Evolutionary conservation across 768 basidiomycete species (phyloP), one percentile per base, ranked within the genome.

Genomic region (Tylopilus vinaceipallidus): DNA sequence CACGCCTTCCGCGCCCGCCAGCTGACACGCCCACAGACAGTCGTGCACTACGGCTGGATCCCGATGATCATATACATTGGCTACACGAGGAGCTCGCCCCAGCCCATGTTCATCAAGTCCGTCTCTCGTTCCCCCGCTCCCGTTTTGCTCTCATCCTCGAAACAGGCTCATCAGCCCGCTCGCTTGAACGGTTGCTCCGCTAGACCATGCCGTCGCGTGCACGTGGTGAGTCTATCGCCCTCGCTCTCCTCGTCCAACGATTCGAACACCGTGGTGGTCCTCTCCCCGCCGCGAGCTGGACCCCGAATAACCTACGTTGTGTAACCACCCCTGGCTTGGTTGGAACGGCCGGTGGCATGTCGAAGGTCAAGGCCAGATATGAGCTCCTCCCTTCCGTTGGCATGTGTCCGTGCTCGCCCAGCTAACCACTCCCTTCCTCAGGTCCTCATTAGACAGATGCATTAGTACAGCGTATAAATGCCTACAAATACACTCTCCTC

Each of bases 1-100:
- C n/a, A n/a, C n/a, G 7, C 20, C 12, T 33, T 2, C 11, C 36
- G 0, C 13, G 3, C 33, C 12, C 4, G 19, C 38, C 10, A 3
- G 23, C 60, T 58, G 30, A 62, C 51, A 3, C 13, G 5, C 42
- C 4, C 6, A 42, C 53, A 97, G 94, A 92, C 88, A 51, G 78
- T 94, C 61, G 66, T 97, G 45, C 93, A 97, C 72, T 97, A 94
- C 59, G 87, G 86, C 56, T 98, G 95, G 92, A 93, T 98, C 63
- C 95, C 95, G 27, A 73, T 95, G 65, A 91, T 98, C 63, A 95
- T 98, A 62, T 97, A 94, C 70, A 80, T 97, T 64, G 95, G 95
- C 30, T 97, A 90, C 75, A 90, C 88, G 45, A 77, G 88, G 59
- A 94, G 91, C 65, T 91, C 88, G 65, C 95, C 95, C 26, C 91